Percentiles rank a stretch among this genome's conserved stretches.
Evolutionary conservation across 208 protist genomes (phyloP).

Genomic region (Leishmania guyanensis): DNA sequence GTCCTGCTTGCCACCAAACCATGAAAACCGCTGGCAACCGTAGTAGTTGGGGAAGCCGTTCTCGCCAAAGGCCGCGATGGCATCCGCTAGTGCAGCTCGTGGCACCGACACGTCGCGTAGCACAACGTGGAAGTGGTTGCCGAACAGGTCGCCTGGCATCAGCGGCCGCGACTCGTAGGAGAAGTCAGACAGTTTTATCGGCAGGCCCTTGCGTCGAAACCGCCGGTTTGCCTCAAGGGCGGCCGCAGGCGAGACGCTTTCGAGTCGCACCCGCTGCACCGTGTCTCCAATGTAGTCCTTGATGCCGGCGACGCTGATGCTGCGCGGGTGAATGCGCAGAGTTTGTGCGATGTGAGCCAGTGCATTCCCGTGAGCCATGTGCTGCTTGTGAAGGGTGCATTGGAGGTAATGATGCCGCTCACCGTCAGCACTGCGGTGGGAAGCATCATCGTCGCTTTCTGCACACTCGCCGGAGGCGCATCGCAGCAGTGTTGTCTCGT

Average conservation of each 20-base stretch:
- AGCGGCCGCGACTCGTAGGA: slow-evolving; percentile 75
- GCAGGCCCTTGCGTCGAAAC: slow-evolving; percentile 40
- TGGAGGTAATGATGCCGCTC: slow-evolving; percentile 44
- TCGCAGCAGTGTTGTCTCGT: not conserved
- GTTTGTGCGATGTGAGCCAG: slow-evolving; percentile 63
- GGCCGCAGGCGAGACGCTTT: slow-evolving; percentile 67
- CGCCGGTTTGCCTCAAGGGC: slow-evolving; percentile 61
- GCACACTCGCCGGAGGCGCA: not conserved
- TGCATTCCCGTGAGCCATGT: slow-evolving; percentile 73
- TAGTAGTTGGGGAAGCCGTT: slow-evolving; percentile 90
- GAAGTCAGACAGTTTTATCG: slow-evolving; percentile 77
- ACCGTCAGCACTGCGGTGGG: not conserved
- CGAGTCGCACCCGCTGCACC: slow-evolving; percentile 74
- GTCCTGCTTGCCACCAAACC: slow-evolving; percentile 81
- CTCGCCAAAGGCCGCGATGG: slow-evolving; percentile 50
- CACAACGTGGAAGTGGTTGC: slow-evolving; percentile 84
- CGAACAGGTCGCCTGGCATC: slow-evolving; percentile 69
- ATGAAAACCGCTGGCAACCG: slow-evolving; percentile 88
- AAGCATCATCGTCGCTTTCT: not conserved
- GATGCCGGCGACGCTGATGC: slow-evolving; percentile 81
- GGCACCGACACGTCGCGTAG: slow-evolving; percentile 75
- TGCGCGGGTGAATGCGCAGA: slow-evolving; percentile 77
- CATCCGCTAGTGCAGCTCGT: slow-evolving; percentile 39
- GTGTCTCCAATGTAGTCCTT: slow-evolving; percentile 91
- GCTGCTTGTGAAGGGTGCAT: slow-evolving; percentile 85